Conservation (phyloP, 2,329 filamentous ascomycete species). For the Cladophialophora carrionii region DNA sequence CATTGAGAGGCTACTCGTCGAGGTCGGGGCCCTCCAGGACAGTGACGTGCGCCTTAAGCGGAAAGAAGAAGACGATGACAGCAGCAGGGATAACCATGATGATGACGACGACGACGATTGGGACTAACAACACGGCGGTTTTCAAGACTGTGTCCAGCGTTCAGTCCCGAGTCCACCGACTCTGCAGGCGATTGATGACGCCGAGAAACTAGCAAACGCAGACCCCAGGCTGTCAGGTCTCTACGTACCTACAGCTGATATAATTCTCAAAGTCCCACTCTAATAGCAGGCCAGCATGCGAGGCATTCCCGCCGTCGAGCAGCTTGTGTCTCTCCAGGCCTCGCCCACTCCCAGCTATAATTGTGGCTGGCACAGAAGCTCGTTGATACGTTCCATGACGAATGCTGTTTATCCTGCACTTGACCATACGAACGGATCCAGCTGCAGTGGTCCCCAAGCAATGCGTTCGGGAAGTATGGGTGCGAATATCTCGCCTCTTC, state of each 20-base stretch:
- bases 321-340: neutral
- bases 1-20: constrained; percentile 78
- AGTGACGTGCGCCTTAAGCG: constrained; percentile 76
- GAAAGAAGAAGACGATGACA: constrained; percentile 59
- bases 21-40: constrained; percentile 76
- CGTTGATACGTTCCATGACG: neutral
- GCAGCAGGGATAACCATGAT: constrained; percentile 58
- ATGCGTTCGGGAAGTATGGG: neutral
- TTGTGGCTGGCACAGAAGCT: neutral
- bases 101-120: constrained; percentile 58
- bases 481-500: neutral
- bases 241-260: neutral
- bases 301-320: neutral
- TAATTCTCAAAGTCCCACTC: neutral
- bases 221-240: neutral
- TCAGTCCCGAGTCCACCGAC: neutral
- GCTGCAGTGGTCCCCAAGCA: neutral
- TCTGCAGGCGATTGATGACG: neutral
- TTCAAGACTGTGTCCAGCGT: neutral
- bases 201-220: neutral
- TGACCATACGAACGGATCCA: neutral
- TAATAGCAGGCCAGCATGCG: neutral
- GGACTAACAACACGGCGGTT: constrained; percentile 50
- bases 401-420: neutral
- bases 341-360: neutral